Evolutionary conservation across 768 basidiomycete species (phyloP), one percentile per base, ranked within the genome.

Genomic region (Scleroderma bovista): DNA sequence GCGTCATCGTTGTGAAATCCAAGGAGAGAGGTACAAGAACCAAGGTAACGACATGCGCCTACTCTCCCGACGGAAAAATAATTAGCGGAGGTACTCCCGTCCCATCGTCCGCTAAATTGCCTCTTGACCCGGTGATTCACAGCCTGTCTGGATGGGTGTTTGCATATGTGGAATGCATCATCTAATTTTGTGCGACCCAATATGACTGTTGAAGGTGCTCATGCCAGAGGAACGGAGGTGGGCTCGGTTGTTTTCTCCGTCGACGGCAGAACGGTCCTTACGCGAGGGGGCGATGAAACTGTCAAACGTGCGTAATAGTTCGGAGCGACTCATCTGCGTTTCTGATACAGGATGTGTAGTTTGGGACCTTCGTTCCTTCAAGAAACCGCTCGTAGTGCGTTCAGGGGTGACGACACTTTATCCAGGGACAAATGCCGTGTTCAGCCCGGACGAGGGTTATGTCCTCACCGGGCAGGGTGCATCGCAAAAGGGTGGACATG

Each of bases 11-110:
- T 15, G 92, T 95, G 60, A 95, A 94, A 71, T 93, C 89, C 9
- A 97, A 94, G 63, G 93, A 97, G 57, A 76, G 94, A 50, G 96
- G 96, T 29, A 86, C 91, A 15, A 79, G 94, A 56, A 97, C 96
- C 6, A 93, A 93, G 66, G 85, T 99, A 6, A 88, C 86, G 3
- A 65, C 84, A 10, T 95, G 93, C 63, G 79, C 80, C 15, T 99
- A 93, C 72, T 93, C 91, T 39, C 78, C 76, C 20, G 94, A 99
- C 69, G 95, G 89, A n/a, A 84, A 77, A 53, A 69, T 86, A 58
- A 93, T 99, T 57, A 87, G 86, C 46, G 95, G 88, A 63, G 88
- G 94, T 94, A 60, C 44, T 79, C 62, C 16, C 29, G 32, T 51
- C 66, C 62, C 32, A 50, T 52, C 47, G 39, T 16, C 40, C 23